Conservation (phyloP, 2,329 filamentous ascomycete genomes). For the Tolypocladium capitatum region DNA sequence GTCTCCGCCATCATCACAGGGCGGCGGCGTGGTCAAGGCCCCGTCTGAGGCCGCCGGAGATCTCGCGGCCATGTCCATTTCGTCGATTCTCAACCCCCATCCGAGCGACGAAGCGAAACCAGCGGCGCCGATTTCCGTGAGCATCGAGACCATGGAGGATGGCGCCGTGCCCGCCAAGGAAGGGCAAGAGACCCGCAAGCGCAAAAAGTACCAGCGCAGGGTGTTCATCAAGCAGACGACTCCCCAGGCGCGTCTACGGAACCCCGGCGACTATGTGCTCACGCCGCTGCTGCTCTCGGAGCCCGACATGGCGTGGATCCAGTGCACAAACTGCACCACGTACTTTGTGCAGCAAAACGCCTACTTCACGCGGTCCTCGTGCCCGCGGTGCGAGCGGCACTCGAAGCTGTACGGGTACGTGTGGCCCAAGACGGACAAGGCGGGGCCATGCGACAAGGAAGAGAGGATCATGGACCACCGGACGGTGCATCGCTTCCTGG, state of each 20-base stretch:
- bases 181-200: constrained; percentile 11
- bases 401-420: constrained; percentile 89
- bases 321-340: constrained; percentile 70
- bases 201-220: constrained; percentile 20
- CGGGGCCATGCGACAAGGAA: constrained; percentile 60
- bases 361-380: constrained; percentile 74
- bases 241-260: constrained; percentile 28
- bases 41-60: background rate
- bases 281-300: constrained; percentile 65
- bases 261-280: constrained; percentile 70
- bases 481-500: constrained; percentile 73
- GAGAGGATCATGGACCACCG: constrained; percentile 69
- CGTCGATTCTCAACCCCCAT: constrained; percentile 17
- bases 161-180: constrained; percentile 1
- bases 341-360: constrained; percentile 82
- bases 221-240: constrained; percentile 20
- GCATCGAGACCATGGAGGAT: constrained; percentile 13
- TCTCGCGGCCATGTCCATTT: constrained; percentile 18
- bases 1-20: constrained; percentile 12
- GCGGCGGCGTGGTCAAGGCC: background rate
- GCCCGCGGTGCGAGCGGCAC: constrained; percentile 86
- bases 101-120: constrained; percentile 7
- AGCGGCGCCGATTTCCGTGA: constrained; percentile 10
- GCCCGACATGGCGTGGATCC: constrained; percentile 68
- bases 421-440: constrained; percentile 89